Evolutionary conservation across 495 filamentous ascomycete species (phyloP).

Genomic region (Talaromyces proteolyticus): DNA sequence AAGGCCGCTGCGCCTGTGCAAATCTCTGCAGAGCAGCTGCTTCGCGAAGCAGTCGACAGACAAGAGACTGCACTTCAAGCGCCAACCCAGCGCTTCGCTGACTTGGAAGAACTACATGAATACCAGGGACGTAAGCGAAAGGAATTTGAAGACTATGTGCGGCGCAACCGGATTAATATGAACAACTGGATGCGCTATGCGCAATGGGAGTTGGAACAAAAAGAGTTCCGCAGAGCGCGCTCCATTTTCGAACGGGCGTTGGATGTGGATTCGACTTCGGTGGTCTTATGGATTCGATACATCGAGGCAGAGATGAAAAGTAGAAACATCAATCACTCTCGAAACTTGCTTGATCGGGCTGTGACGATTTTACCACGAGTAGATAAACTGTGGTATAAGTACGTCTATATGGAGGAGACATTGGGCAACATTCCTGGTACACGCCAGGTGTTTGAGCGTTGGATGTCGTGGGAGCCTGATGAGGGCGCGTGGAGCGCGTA

Average conservation of each 20-base stretch:
- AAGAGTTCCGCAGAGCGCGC: conserved; percentile 93
- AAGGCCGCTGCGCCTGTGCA: conserved; percentile 87
- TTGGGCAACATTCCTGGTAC: conserved; percentile 89
- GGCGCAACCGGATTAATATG: conserved; percentile 90
- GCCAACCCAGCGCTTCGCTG: conserved; percentile 90
- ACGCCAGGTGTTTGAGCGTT: conserved; percentile 91
- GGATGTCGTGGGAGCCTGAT: conserved; percentile 98
- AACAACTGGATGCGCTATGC: conserved; percentile 99
- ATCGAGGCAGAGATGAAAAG: conserved; percentile 96
- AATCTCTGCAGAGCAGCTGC: conserved; percentile 94
- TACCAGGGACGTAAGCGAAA: conserved; percentile 93
- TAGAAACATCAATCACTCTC: conserved; percentile 93
- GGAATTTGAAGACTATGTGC: conserved; percentile 97
- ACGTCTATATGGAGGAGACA: conserved; percentile 98
- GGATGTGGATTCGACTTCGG: conserved; percentile 82
- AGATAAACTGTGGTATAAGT: conserved; percentile 98
- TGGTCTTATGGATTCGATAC: conserved; percentile 82
- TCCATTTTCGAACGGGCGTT: conserved; percentile 94
- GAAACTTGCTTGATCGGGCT: conserved; percentile 90
- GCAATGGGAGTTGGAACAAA: conserved; percentile 95
- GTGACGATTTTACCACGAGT: conserved; percentile 90
- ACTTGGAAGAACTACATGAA: conserved; percentile 97
- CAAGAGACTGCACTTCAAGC: conserved; percentile 85
- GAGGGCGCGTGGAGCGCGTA: conserved; percentile 94
- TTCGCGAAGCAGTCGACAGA: conserved; percentile 95